Conservation (phyloP, 768 basidiomycete species). For the Mycena albidolilacea region DNA sequence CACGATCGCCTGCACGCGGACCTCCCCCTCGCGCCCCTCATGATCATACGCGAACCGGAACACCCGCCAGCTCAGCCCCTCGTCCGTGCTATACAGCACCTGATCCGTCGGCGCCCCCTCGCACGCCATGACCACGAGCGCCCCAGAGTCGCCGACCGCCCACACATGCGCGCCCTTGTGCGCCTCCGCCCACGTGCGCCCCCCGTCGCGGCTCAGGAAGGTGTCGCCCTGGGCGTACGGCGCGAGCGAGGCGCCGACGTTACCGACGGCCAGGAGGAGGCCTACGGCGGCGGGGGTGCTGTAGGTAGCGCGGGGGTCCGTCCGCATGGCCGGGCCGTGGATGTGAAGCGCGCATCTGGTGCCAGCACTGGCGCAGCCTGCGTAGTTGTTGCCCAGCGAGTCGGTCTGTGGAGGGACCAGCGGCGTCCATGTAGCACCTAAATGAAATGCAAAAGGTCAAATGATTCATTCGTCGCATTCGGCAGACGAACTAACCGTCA, state of each 20-base stretch:
- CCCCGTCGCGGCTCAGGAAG: slow-evolving; percentile 95
- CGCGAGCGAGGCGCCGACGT: slow-evolving; percentile 87
- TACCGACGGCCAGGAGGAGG: slow-evolving; percentile 96
- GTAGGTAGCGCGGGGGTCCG: slow-evolving; percentile 91
- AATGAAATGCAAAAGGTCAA: background rate
- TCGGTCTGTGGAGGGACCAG: slow-evolving; percentile 82
- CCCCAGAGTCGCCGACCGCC: slow-evolving; percentile 98
- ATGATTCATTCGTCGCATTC: too few relatives aligned
- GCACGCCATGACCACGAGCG: slow-evolving; percentile 92
- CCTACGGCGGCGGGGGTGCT: slow-evolving; percentile 93
- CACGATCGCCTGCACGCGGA: too few relatives aligned
- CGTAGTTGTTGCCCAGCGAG: slow-evolving; percentile 79
- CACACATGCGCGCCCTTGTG: slow-evolving; percentile 98
- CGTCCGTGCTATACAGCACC: slow-evolving; percentile 90
- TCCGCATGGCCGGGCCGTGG: slow-evolving; percentile 95
- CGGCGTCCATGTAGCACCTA: slow-evolving; percentile 90
- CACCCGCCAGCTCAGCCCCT: slow-evolving; percentile 86
- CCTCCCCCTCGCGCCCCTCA: too few relatives aligned
- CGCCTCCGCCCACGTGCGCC: slow-evolving; percentile 98
- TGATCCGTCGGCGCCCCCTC: slow-evolving; percentile 94
- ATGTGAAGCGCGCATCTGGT: slow-evolving; percentile 82
- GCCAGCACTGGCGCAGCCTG: slow-evolving; percentile 70
- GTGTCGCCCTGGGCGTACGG: slow-evolving; percentile 91
- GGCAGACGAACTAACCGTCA: slow-evolving; percentile 72
- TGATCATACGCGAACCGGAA: too few relatives aligned